phyloP scores from a whole-genome alignment of 2,329 filamentous ascomycete species.

The Trichoderma guizhouense region DNA sequence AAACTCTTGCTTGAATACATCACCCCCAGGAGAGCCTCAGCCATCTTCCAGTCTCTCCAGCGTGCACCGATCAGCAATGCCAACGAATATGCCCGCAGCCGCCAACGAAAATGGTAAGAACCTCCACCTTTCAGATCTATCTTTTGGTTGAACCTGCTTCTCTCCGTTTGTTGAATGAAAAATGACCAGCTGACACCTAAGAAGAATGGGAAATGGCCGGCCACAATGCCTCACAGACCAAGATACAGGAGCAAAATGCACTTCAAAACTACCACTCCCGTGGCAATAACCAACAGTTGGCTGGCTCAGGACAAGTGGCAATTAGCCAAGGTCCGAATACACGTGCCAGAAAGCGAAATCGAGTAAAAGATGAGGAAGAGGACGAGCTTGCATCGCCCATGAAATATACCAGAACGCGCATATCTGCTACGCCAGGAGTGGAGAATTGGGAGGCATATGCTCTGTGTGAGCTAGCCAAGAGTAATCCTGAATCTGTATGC shows the following conservation, averaged over 20 bases:
- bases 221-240: background rate
- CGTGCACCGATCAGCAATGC: background rate
- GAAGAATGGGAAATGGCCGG: background rate
- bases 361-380: background rate
- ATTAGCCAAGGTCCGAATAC: background rate
- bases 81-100: background rate
- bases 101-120: background rate
- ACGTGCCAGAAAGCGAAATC: background rate
- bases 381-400: background rate
- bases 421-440: background rate
- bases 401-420: background rate
- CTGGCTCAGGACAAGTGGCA: background rate
- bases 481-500: background rate
- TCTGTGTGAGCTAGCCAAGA: background rate
- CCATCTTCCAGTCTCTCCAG: background rate
- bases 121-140: background rate
- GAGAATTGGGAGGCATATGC: background rate
- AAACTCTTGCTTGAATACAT: background rate
- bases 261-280: rapidly evolving
- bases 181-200: background rate
- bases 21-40: background rate
- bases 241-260: background rate
- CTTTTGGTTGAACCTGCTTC: background rate
- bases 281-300: rapidly evolving
- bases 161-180: background rate